Evolutionary conservation across 257 asterid genomes (phyloP), one percentile per base, ranked within the genome.

Genomic region (Solanum megistacrolobum): DNA sequence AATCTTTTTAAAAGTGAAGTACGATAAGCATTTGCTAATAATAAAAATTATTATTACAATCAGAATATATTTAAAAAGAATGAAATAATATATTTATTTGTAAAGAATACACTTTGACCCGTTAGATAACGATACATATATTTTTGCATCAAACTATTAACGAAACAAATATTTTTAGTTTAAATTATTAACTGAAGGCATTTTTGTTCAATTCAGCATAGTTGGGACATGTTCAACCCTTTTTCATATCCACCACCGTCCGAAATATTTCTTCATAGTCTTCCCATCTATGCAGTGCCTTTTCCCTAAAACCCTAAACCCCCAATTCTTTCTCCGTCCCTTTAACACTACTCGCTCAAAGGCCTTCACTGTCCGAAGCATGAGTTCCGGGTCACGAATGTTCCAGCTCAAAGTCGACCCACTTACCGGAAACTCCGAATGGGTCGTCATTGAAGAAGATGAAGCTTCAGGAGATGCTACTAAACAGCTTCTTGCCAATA

Each of bases 321-420:
- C 75, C 83, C 88, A 90, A 85, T 86, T 86, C 2, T 43, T 34
- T 60, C 34, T 71, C 38, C 52, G 35, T 83, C 13, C 25, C 62
- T 87, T 84, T 27, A 82, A 65, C 72, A 25, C 13, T 65, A 65
- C 71, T 20, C 43, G 79, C 55, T 48, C 81, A 11, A 73, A 32
- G 62, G 6, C 48, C 25, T 29, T 83, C 91, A 83, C 88, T 13
- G 76, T 86, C 9, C 91, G 94, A 91, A 90, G 86, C 89, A 91
- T 92, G 95, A 88, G 89, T 87, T 90, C 93, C n/a, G 92, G 58
- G 39, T 89, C 87, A 32, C 90, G 94, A 38, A 94, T 95, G 91
- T 96, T 96, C 91, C 98, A 96, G 93, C 98, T 95, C 68, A 91
- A 89, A 89, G 86, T 91, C 86, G 95, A 95, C 90, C 96, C 98